Percentiles rank a stretch among this genome's conserved stretches.
Conservation (phyloP, 2,329 filamentous ascomycete genomes). For the Arthrinium puccinioides region DNA sequence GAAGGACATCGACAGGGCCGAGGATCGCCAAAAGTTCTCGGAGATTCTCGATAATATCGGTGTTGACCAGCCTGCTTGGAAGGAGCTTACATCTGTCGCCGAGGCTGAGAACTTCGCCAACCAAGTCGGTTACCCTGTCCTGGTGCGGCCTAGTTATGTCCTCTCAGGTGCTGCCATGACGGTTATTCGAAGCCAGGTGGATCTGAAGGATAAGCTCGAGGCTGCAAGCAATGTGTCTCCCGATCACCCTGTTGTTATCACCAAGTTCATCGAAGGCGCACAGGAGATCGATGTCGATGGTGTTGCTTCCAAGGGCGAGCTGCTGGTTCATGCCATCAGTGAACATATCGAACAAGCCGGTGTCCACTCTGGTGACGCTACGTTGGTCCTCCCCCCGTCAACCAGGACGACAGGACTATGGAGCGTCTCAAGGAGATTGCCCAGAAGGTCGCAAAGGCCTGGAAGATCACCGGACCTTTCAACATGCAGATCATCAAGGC, state of each 20-base stretch:
- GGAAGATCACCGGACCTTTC: conserved; percentile 96
- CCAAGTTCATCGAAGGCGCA: conserved; percentile 95
- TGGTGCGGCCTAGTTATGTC: conserved; percentile 92
- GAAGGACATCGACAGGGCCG: conserved; percentile 92
- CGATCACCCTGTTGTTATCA: conserved; percentile 96
- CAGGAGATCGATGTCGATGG: conserved; percentile 95
- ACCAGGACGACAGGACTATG: conserved; percentile 70
- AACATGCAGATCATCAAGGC: conserved; percentile 99
- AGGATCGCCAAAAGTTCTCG: conserved; percentile 97
- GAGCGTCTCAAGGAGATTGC: conserved; percentile 91
- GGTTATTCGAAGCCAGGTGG: conserved; percentile 79
- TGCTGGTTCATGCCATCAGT: conserved; percentile 85
- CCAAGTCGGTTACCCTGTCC: conserved; percentile 83
- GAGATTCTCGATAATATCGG: conserved; percentile 95
- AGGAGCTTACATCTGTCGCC: conserved; percentile 83
- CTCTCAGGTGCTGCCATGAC: conserved; percentile 98
- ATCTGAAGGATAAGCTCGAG: conserved; percentile 90
- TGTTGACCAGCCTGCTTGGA: conserved; percentile 95
- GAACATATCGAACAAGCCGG: conserved; percentile 97
- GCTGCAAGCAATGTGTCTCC: conserved; percentile 87
- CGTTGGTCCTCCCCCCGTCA: conserved; percentile 79
- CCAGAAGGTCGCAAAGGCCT: conserved; percentile 91
- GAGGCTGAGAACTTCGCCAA: conserved; percentile 85
- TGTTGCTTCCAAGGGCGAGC: conserved; percentile 77
- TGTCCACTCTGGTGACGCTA: conserved; percentile 97